A percentile compares a stretch with the other conserved stretches of the same genome.
Conservation (phyloP, 805 yeast genomes). For the Starmera pachycereana region DNA sequence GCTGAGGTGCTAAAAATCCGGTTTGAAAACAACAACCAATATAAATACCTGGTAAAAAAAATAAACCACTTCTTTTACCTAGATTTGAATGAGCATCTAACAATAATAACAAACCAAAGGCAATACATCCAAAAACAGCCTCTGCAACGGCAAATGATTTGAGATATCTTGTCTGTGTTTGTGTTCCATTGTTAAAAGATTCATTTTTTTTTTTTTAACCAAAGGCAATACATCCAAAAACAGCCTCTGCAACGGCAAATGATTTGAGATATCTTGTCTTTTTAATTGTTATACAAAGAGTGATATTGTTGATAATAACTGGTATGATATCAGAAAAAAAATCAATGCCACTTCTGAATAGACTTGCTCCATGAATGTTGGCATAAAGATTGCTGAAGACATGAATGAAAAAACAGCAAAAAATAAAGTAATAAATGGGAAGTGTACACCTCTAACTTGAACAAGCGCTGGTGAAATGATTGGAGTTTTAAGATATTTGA, state of each 20-base stretch:
- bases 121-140: slow-evolving; percentile 21
- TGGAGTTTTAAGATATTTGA: slow-evolving; percentile 32
- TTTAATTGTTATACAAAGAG: slow-evolving; percentile 21
- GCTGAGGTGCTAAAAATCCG: slow-evolving; percentile 21
- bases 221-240: slow-evolving; percentile 23
- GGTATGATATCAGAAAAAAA: slow-evolving; percentile 13
- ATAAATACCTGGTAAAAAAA: slow-evolving; percentile 28
- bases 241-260: slow-evolving; percentile 21
- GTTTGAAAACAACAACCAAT: slow-evolving; percentile 26
- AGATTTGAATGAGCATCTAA: slow-evolving; percentile 20
- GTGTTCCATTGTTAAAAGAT: too few relatives aligned
- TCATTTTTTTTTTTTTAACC: too few relatives aligned
- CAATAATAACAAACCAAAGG: slow-evolving; percentile 24
- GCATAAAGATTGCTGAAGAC: slow-evolving; percentile 23
- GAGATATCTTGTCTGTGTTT: too few relatives aligned
- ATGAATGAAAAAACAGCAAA: slow-evolving; percentile 31
- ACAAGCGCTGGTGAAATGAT: slow-evolving; percentile 34
- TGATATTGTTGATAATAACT: slow-evolving; percentile 4
- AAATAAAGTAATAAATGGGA: slow-evolving; percentile 21
- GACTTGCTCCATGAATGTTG: slow-evolving; percentile 27
- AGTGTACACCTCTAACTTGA: slow-evolving; percentile 23
- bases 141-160: slow-evolving; percentile 26
- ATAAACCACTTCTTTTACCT: slow-evolving; percentile 23
- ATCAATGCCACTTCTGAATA: slow-evolving; percentile 14
- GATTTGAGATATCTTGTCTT: slow-evolving; percentile 27